Conservation (phyloP, 352 stramenopile species). For the Pythium phragmiticola region DNA sequence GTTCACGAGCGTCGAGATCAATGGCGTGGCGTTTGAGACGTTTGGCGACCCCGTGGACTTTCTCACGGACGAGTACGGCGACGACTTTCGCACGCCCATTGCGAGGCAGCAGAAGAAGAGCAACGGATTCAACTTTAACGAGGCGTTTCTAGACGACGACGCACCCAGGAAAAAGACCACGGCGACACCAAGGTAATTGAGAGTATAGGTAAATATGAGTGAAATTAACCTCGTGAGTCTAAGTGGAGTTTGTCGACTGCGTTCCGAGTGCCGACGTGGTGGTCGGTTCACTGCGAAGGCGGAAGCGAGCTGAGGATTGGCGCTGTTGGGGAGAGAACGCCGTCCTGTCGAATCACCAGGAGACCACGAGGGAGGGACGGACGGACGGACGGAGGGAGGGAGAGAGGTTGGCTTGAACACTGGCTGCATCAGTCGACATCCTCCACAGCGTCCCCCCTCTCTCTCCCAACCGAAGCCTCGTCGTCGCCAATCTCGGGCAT, state of each 20-base stretch:
- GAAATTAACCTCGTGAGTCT: too few relatives aligned
- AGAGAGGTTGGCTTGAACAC: too few relatives aligned
- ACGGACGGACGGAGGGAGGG: too few relatives aligned
- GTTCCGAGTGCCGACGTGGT: too few relatives aligned
- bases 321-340: too few relatives aligned
- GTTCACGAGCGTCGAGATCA: constrained; percentile 35
- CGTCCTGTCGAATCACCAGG: too few relatives aligned
- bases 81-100: constrained; percentile 33
- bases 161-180: not conserved
- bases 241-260: too few relatives aligned
- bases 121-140: constrained; percentile 18
- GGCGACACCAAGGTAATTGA: not conserved
- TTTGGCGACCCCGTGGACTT: constrained; percentile 45
- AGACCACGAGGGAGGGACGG: too few relatives aligned
- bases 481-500: constrained; percentile 12
- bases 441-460: not conserved
- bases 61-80: constrained; percentile 43
- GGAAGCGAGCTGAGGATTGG: too few relatives aligned
- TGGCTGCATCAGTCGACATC: not conserved
- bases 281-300: too few relatives aligned
- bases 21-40: constrained; percentile 37
- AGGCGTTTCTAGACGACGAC: constrained; percentile 17
- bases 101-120: constrained; percentile 6
- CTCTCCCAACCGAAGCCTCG: not conserved
- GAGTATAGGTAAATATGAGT: too few relatives aligned